These are phyloP conservation scores for Starmerella asiatica DNA, from an alignment of 805 yeast species.

Conservation along the genomic window DNA sequence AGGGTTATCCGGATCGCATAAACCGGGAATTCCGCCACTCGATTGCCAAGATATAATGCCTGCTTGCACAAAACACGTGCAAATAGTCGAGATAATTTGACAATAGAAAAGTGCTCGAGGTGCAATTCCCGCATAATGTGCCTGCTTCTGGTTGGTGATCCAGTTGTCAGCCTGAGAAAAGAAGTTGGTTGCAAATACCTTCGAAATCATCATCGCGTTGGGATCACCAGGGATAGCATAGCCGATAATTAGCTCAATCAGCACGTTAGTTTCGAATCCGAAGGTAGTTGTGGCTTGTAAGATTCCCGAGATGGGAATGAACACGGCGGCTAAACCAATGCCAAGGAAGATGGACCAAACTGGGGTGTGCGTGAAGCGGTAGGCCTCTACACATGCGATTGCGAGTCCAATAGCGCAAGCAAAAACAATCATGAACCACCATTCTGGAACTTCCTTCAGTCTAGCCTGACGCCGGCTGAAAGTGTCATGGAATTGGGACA, in stretches of 20 bases:
- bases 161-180: constrained; percentile 53
- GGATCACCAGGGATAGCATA: constrained; percentile 46
- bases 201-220: constrained; percentile 38
- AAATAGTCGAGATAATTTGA: constrained; percentile 12
- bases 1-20: constrained; percentile 30
- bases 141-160: constrained; percentile 43
- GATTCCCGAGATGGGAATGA: constrained; percentile 44
- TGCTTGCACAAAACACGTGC: constrained; percentile 13
- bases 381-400: constrained; percentile 31
- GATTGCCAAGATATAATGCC: constrained; percentile 17
- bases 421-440: constrained; percentile 44
- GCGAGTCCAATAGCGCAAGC: constrained; percentile 33
- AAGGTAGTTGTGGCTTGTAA: constrained; percentile 44
- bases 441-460: constrained; percentile 59
- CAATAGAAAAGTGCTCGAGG: constrained; percentile 17
- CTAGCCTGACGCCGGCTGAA: constrained; percentile 34
- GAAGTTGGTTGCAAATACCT: constrained; percentile 42
- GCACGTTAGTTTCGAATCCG: constrained; percentile 39
- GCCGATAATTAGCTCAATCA: constrained; percentile 47
- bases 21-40: constrained; percentile 13
- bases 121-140: constrained; percentile 33
- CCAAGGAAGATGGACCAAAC: constrained; percentile 53
- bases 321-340: constrained; percentile 40
- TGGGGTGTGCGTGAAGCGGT: constrained; percentile 37
- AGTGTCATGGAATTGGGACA: constrained; percentile 6